Evolutionary conservation across 2,329 filamentous ascomycete species (phyloP).

Genomic region (Akanthomyces uredinophilus): DNA sequence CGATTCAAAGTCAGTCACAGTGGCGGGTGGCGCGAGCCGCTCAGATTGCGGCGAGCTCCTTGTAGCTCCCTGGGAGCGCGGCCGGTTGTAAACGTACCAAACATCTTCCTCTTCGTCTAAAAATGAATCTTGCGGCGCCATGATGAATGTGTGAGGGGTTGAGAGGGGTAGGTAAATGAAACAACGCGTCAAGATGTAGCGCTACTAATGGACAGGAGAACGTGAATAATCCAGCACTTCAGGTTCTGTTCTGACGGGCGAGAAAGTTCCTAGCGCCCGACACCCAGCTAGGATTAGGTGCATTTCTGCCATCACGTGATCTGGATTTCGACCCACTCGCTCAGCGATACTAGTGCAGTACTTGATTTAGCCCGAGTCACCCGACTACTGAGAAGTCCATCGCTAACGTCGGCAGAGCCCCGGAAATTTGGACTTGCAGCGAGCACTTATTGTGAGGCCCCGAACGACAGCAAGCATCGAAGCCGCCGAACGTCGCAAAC

Average conservation of each 20-base stretch:
- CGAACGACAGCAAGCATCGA: background rate
- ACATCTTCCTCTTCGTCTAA: constrained; percentile 68
- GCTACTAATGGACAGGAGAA: constrained; percentile 20
- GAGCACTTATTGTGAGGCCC: constrained; percentile 8
- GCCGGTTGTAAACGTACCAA: constrained; percentile 46
- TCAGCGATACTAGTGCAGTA: constrained; percentile 16
- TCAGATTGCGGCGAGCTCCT: constrained; percentile 7
- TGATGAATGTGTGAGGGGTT: constrained; percentile 31
- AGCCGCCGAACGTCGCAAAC: constrained; percentile 20
- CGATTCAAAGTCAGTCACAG: constrained; percentile 18
- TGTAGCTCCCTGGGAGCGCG: background rate
- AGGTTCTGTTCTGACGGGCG: constrained; percentile 10
- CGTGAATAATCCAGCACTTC: constrained; percentile 11
- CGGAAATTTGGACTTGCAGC: constrained; percentile 21
- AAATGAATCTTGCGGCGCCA: constrained; percentile 66
- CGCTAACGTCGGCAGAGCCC: constrained; percentile 25
- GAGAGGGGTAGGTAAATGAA: constrained; percentile 17
- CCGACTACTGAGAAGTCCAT: constrained; percentile 16
- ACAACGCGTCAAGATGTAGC: constrained; percentile 19
- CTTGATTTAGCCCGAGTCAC: background rate
- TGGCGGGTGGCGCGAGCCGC: constrained; percentile 16
- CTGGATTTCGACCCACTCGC: background rate
- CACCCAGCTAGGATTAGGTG: constrained; percentile 4
- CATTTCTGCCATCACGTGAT: constrained; percentile 16
- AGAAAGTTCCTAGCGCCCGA: constrained; percentile 11